These are phyloP conservation scores for Arabis hirsuta DNA, from an alignment of 345 rosid species.

Conservation along the genomic window DNA sequence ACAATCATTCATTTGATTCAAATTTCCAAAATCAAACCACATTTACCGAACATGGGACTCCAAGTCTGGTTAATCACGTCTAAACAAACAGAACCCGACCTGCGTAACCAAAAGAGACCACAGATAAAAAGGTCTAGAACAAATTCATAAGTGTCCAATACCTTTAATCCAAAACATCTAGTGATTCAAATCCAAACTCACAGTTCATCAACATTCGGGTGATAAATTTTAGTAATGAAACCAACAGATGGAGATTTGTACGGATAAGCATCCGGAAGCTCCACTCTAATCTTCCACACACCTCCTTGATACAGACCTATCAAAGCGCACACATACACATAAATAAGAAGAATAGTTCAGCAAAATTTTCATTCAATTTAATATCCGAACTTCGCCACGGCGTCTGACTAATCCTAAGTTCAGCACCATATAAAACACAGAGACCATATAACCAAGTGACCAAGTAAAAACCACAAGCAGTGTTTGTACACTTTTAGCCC, in stretches of 20 bases:
- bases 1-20: background rate
- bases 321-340: slow-evolving; percentile 17
- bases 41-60: slow-evolving; percentile 98
- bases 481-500: background rate
- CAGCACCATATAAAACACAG: background rate
- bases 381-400: background rate
- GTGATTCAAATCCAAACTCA: slow-evolving; percentile 45
- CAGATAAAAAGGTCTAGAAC: background rate
- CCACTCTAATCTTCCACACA: slow-evolving; percentile 96
- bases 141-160: background rate
- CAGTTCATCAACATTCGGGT: slow-evolving; percentile 99
- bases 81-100: slow-evolving; percentile 96
- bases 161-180: background rate
- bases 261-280: slow-evolving; percentile 99
- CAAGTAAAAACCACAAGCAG: background rate
- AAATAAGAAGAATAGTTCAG: background rate
- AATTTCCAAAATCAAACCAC: background rate
- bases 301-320: slow-evolving; percentile 93
- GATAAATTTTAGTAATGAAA: slow-evolving; percentile 92
- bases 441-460: slow-evolving; percentile 2
- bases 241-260: slow-evolving; percentile 98
- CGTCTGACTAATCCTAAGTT: background rate
- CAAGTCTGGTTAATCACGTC: slow-evolving; percentile 98
- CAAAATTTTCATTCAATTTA: background rate
- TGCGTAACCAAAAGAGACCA: slow-evolving; percentile 46